Evolutionary conservation across 2,329 filamentous ascomycete species (phyloP), one percentile per base, ranked within the genome.

Genomic region (Penicillium crustosum): DNA sequence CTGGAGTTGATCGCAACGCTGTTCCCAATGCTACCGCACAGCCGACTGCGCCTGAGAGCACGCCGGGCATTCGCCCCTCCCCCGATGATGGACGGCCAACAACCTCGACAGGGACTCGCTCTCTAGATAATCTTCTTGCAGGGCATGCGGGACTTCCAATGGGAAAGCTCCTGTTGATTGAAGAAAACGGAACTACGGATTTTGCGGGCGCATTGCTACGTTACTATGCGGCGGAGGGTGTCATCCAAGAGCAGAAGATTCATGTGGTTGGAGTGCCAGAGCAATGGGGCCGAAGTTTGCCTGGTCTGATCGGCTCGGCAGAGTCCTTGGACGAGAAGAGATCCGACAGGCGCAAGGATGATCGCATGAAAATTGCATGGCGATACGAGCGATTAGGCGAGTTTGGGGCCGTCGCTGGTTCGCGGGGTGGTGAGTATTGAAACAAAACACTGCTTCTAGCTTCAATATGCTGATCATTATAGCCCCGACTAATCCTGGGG

Each of bases 361-460:
- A 93, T 61, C 93, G 88, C 75, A 97, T 99, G 94, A 97, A 96
- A 79, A 99, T 99, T 79, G 94, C 94, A 4, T 99, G 94, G 94
- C 84, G 94, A 73, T 99, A 99, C 77, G 93, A 97, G 75, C 84
- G 86, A 35, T 76, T 97, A 53, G 89, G 89, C 17, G 88, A 89
- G 63, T 87, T 87, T 66, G 86, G 86, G 42, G 82, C 81, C 58
- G 77, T 77, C 58, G 71, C 79, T 60, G 79, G 79, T 59, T 79
- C 77, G 68, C 83, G 86, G 87, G 86, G 58, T 62, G 59, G 88
- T 89, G 81, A 76, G 83, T 55, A 49, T 33, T 54, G 19, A 31
- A 19, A 29, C 48, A 49, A 19, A 35, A 21, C 25, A 23, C 10
- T 17, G 35, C n/a, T 45, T 44, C n/a, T 47, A 23, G 39, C 27